These are phyloP conservation scores for Picochlorum sp. DNA, from an alignment of 139 green algal genomes.

Conservation along the genomic window DNA sequence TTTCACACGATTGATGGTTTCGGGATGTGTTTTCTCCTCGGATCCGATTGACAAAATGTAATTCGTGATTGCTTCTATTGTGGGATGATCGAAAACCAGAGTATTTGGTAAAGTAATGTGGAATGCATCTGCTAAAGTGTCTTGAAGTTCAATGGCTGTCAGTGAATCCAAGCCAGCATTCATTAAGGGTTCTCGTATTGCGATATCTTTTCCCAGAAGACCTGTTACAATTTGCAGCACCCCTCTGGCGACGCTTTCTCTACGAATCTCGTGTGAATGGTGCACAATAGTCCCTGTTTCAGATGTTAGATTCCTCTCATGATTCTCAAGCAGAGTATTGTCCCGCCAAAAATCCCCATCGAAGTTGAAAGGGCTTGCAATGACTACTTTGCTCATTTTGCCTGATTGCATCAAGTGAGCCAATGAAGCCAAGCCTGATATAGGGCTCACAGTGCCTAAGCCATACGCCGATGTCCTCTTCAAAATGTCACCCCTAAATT, in stretches of 20 bases:
- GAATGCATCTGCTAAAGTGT: slow-evolving; percentile 37
- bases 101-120: slow-evolving; percentile 41
- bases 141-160: slow-evolving; percentile 65
- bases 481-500: slow-evolving; percentile 4
- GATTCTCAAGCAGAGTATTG: too few relatives aligned
- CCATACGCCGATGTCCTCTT: slow-evolving; percentile 54
- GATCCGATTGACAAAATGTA: neutral
- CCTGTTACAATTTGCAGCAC: too few relatives aligned
- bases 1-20: neutral
- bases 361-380: too few relatives aligned
- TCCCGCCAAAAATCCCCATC: too few relatives aligned
- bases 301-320: too few relatives aligned
- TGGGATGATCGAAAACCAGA: slow-evolving; percentile 58
- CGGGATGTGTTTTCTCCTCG: neutral
- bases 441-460: slow-evolving; percentile 40
- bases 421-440: slow-evolving; percentile 2
- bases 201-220: too few relatives aligned
- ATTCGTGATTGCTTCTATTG: neutral
- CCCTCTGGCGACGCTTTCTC: too few relatives aligned
- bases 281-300: too few relatives aligned
- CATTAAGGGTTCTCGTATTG: slow-evolving; percentile 31
- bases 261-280: too few relatives aligned
- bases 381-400: too few relatives aligned
- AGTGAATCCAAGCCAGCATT: slow-evolving; percentile 53
- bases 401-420: too few relatives aligned